A percentile compares a stretch with the other conserved stretches of the same genome.
Evolutionary conservation across 139 green algal species (phyloP).

Genomic region (Trebouxia sp.): DNA sequence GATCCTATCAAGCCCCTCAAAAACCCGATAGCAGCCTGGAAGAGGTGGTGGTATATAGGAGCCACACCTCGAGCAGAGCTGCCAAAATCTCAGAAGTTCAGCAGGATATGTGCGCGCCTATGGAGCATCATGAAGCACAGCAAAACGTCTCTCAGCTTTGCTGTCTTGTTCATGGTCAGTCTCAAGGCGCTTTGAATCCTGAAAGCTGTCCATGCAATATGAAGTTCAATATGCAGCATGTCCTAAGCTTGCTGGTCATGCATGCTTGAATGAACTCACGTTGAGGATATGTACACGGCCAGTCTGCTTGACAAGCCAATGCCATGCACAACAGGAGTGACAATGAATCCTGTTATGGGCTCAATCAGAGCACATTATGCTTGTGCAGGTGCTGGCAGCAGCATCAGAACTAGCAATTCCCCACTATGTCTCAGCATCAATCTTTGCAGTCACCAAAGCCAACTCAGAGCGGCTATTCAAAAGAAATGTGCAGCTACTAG

Average conservation of each 20-base stretch:
- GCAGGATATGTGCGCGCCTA: constrained; percentile 10
- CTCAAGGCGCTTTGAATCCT: background rate
- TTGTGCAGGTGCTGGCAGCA: constrained; percentile 27
- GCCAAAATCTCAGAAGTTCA: constrained; percentile 14
- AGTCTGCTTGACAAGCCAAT: background rate
- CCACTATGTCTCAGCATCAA: constrained; percentile 68
- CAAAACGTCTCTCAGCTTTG: constrained; percentile 12
- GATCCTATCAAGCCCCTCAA: background rate
- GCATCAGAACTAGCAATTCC: constrained; percentile 76
- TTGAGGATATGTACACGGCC: background rate
- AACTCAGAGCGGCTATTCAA: constrained; percentile 40
- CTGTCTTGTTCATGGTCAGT: constrained; percentile 10
- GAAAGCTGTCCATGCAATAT: too few relatives aligned
- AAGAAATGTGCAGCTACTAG: constrained; percentile 47
- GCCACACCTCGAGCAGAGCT: constrained; percentile 7
- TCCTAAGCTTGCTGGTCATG: background rate
- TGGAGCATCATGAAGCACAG: constrained; percentile 32
- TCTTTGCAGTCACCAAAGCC: constrained; percentile 61
- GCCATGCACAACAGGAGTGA: background rate
- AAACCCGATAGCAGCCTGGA: background rate
- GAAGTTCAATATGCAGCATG: too few relatives aligned
- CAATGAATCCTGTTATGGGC: background rate
- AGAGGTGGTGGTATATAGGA: constrained; percentile 12
- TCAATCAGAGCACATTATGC: background rate
- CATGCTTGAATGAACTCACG: background rate